A percentile compares a stretch with the other conserved stretches of the same genome.
These are phyloP conservation scores for Triticum turgidum DNA, from an alignment of 176 grass and related monocot genomes.

Conservation along the genomic window DNA sequence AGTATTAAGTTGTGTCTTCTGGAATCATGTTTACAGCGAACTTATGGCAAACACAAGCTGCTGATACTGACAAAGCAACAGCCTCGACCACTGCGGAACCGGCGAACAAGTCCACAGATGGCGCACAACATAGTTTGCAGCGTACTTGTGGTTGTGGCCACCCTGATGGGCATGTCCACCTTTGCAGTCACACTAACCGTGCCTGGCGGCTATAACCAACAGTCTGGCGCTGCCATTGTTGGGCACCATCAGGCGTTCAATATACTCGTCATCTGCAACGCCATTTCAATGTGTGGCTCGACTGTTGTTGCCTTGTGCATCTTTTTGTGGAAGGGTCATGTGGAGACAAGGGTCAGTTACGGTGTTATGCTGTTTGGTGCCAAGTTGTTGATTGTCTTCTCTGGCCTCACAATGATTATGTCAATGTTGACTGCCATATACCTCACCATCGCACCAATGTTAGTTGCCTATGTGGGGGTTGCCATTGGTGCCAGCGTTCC, in stretches of 20 bases:
- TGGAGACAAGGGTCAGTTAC: no score
- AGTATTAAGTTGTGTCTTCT: no score
- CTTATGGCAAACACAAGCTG: no score
- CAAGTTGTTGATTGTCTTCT: not conserved
- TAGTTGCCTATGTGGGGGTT: not conserved
- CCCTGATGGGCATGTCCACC: not conserved
- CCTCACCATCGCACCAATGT: not conserved
- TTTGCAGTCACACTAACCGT: not conserved
- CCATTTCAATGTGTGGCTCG: not conserved
- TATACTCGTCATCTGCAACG: not conserved
- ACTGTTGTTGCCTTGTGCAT: not conserved
- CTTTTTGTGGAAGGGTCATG: not conserved
- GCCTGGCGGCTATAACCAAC: not conserved
- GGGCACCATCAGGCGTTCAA: not conserved
- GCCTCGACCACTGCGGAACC: no score
- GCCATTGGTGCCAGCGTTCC: constrained; percentile 21
- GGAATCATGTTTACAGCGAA: no score
- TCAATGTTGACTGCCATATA: constrained; percentile 20
- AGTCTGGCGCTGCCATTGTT: not conserved
- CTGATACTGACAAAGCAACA: no score
- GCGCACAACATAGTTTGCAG: not conserved
- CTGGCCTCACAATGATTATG: not conserved
- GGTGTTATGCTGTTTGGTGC: no score
- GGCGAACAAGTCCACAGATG: not conserved
- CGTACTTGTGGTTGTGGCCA: not conserved